phyloP scores from a whole-genome alignment of 2,329 filamentous ascomycete species.

The Coniella vitis region DNA sequence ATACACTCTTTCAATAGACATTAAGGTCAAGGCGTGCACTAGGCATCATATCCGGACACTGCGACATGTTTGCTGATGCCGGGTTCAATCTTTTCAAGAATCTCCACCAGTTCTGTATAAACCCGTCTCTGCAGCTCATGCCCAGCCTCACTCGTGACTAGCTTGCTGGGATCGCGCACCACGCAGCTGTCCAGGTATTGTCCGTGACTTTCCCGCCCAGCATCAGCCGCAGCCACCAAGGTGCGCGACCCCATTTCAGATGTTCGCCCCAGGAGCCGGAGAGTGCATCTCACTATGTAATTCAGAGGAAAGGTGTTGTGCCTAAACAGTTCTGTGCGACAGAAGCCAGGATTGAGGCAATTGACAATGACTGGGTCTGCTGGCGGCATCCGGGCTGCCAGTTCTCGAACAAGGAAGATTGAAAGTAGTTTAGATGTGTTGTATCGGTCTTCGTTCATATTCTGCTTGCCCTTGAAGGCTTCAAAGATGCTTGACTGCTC shows the following conservation, averaged over 20 bases:
- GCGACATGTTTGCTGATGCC: conserved; percentile 27
- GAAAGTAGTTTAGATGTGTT: conserved; percentile 28
- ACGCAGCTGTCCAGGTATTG: conserved; percentile 31
- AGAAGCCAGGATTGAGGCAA: conserved; percentile 33
- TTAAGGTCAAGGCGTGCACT: neutral
- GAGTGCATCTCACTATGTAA: neutral
- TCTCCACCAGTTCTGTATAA: conserved; percentile 36
- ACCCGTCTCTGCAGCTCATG: conserved; percentile 28
- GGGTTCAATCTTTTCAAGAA: conserved; percentile 36
- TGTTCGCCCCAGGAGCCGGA: conserved; percentile 26
- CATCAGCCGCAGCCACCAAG: conserved; percentile 30
- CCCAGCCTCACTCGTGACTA: conserved; percentile 31
- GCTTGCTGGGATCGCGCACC: conserved; percentile 22
- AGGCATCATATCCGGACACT: neutral
- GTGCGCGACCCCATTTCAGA: conserved; percentile 34
- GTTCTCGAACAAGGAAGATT: conserved; percentile 24
- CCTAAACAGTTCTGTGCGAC: conserved; percentile 33
- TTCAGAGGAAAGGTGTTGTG: conserved; percentile 2
- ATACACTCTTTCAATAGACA: too few relatives aligned
- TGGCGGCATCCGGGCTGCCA: conserved; percentile 25
- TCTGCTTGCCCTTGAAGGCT: conserved; percentile 23
- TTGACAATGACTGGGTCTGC: conserved; percentile 28
- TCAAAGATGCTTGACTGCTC: conserved; percentile 26
- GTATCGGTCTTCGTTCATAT: conserved; percentile 27
- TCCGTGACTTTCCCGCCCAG: conserved; percentile 32